Percentiles rank a stretch among this genome's conserved stretches.
Evolutionary conservation across 495 filamentous ascomycete genomes (phyloP).

Genomic region (Xylaria telfairii): DNA sequence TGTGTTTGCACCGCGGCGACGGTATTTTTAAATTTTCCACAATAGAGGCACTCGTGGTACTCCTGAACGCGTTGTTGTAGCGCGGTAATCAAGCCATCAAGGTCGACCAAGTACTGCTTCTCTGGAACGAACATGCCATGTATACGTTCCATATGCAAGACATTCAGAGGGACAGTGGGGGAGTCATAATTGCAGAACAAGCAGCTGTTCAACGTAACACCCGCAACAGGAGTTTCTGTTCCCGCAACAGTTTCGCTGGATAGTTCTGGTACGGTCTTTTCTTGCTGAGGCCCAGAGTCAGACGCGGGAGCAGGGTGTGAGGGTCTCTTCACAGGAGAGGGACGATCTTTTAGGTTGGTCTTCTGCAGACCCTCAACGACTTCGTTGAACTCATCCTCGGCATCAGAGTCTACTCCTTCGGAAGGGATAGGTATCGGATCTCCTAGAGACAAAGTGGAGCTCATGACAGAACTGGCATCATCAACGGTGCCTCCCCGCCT

Average conservation of each 20-base stretch:
- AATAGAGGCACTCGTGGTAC: conserved; percentile 78
- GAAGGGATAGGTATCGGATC: conserved; percentile 68
- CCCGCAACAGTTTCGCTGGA: conserved; percentile 43
- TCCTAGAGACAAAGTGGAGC: conserved; percentile 88
- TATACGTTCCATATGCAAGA: conserved; percentile 85
- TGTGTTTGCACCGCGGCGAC: conserved; percentile 83
- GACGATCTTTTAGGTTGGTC: conserved; percentile 67
- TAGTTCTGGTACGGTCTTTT: conserved; percentile 43
- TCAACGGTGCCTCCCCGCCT: conserved; percentile 56
- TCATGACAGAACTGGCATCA: conserved; percentile 84
- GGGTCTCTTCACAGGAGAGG: conserved; percentile 59
- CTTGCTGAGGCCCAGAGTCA: conserved; percentile 49
- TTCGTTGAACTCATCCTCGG: conserved; percentile 76
- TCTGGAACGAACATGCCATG: conserved; percentile 98
- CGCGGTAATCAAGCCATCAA: conserved; percentile 78
- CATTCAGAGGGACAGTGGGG: conserved; percentile 71
- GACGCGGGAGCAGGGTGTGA: conserved; percentile 62
- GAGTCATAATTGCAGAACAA: conserved; percentile 90
- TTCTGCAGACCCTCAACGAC: conserved; percentile 81
- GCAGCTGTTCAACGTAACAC: conserved; percentile 67
- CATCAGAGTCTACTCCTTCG: conserved; percentile 63
- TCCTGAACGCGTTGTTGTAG: conserved; percentile 77
- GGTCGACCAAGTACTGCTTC: conserved; percentile 75
- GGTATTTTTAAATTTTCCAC: conserved; percentile 76
- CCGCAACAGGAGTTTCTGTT: conserved; percentile 41